These are phyloP conservation scores for Pelargonium myrrhifolium DNA, from an alignment of 441 rosid species.

Conservation along the genomic window DNA sequence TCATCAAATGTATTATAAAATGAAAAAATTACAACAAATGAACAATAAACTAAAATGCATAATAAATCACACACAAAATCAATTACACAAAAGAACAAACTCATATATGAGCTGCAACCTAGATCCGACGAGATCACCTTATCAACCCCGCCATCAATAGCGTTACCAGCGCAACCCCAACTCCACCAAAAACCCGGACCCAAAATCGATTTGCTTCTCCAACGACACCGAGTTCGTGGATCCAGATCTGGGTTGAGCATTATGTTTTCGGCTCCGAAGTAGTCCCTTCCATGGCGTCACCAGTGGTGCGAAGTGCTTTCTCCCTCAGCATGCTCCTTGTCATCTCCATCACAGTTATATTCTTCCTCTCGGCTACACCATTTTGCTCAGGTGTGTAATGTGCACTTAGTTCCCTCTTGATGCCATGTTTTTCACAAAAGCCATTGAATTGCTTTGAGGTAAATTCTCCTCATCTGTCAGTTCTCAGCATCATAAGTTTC, in stretches of 20 bases:
- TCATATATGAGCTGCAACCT: no score
- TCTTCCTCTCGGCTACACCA: neutral
- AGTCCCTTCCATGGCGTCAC: slow-evolving; percentile 75
- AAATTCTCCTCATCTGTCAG: neutral
- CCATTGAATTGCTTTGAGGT: neutral
- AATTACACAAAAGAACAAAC: no score
- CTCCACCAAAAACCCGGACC: slow-evolving; percentile 31
- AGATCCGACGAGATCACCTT: no score
- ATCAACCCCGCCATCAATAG: slow-evolving; percentile 65
- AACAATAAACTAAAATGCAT: no score
- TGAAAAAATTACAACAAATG: no score
- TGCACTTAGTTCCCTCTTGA: neutral
- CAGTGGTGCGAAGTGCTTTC: no score
- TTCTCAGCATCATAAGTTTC: neutral
- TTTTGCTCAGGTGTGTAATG: neutral
- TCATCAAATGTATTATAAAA: no score
- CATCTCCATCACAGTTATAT: neutral
- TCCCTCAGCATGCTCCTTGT: neutral
- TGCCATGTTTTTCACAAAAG: neutral
- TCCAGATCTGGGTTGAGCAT: slow-evolving; percentile 83
- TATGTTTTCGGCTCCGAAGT: slow-evolving; percentile 70
- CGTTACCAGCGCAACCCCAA: slow-evolving; percentile 78
- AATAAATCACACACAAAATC: no score
- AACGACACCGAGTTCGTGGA: slow-evolving; percentile 87
- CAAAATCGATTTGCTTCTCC: slow-evolving; percentile 56